phyloP scores from a whole-genome alignment of 1,139 yeast genomes.

The Geotrichum candidum region DNA sequence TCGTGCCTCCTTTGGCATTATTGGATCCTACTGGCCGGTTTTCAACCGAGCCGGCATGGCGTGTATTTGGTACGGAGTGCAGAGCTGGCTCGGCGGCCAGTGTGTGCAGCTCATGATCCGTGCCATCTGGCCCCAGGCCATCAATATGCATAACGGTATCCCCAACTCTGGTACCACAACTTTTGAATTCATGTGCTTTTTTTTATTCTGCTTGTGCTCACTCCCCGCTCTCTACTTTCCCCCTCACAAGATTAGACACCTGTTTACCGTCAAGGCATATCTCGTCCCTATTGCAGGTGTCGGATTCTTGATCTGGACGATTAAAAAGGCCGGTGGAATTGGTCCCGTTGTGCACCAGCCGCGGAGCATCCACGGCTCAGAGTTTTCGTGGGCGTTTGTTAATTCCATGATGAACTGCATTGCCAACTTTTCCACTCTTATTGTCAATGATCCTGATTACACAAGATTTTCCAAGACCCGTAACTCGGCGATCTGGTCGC shows the following conservation, averaged over 20 bases:
- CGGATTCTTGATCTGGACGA: slow-evolving; percentile 73
- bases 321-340: slow-evolving; percentile 66
- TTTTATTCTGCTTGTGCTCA: slow-evolving; percentile 70
- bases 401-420: slow-evolving; percentile 69
- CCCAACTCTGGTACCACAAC: slow-evolving; percentile 53
- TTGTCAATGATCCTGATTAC: slow-evolving; percentile 86
- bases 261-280: slow-evolving; percentile 72
- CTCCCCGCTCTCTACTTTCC: slow-evolving; percentile 75
- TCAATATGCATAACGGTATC: slow-evolving; percentile 41
- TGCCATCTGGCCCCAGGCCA: slow-evolving; percentile 42
- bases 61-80: slow-evolving; percentile 80
- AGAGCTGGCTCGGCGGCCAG: slow-evolving; percentile 75
- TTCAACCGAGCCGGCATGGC: slow-evolving; percentile 58
- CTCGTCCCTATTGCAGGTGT: slow-evolving; percentile 76
- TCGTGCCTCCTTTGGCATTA: slow-evolving; percentile 38
- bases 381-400: slow-evolving; percentile 76
- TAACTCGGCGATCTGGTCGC: slow-evolving; percentile 47
- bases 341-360: slow-evolving; percentile 60
- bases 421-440: slow-evolving; percentile 81
- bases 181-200: slow-evolving; percentile 64
- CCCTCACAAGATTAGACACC: slow-evolving; percentile 74
- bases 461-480: slow-evolving; percentile 68
- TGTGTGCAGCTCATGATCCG: slow-evolving; percentile 56
- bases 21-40: slow-evolving; percentile 38
- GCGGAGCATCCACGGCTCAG: slow-evolving; percentile 48